Base-by-base conservation (phyloP, 1,284 basidiomycete species). In the Cronartium quercuum region DNA sequence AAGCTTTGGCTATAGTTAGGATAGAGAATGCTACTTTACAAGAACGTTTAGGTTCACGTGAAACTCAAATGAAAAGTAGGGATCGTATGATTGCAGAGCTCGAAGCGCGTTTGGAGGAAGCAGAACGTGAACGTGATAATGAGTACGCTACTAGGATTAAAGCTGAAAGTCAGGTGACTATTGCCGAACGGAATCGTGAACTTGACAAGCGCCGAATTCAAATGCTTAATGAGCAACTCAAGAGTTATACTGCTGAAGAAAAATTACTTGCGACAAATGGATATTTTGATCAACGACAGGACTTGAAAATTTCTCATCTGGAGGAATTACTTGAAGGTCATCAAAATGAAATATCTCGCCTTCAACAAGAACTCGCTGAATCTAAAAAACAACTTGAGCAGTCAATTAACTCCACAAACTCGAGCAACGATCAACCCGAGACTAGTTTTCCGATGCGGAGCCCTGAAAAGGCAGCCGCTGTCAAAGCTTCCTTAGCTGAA, bases 221-320 rank as follows among this genome's bases (percentile, higher is more conserved):
- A 29, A 74, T 74, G 64, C 55, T 74, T 15, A 74, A 58, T 24
- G 70, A 74, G 42, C 70, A 74, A 61, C 64, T 74, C n/a, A 74
- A 74, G 70, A 74, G 70, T 41, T 74, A 74, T 29, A 61, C 70
- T 7, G 42, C 37, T 29, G 64, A 74, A 41, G 70, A 66, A 65
- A 66, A 61, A 74, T 66, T 63, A 12, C 42, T 66, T 18, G 55
- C 21, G n/a, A 62, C 47, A 64, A 64, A 62, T 12, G 41, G 38
- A 13, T 21, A 5, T 15, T 74, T 65, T 47, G 64, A 74, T 42
- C 42, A 74, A 47, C 70, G 66, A 34, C 66, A 74, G 47, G 57
- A 60, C 24, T 44, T 61, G 35, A 44, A 47, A 44, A 58, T 74
- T 1, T 7, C 21, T 29, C 63, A 74, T 64, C 24, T 74, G 7